Base-by-base conservation (phyloP, 2,329 filamentous ascomycete species). In the Dactylellina cionopaga region DNA sequence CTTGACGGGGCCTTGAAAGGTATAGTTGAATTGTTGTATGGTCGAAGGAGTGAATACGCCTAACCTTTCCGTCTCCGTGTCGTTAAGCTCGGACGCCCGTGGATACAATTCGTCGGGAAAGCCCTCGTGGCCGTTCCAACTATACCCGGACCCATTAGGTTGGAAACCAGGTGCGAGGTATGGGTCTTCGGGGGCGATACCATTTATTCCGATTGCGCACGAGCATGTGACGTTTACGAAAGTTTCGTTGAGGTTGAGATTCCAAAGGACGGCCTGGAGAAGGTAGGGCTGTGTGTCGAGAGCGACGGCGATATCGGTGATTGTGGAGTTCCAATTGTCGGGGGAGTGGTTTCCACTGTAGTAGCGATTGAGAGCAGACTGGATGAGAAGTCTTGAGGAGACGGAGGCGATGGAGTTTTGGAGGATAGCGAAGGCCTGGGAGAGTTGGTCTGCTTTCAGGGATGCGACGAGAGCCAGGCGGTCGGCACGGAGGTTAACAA, bases 381-480 rank as follows among this genome's bases (percentile, higher is more conserved):
- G 88, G 15, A 90, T 80, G 19, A 89, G 78, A 17, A 89, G 79
- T 70, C 88, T 83, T 0, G 91, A 92, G 5, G 89, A 84, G 44
- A 95, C 89, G 60, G 90, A 89, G 62, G 85, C 84, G 78, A 89
- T 90, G 69, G 88, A 89, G 29, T 90, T 90, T 81, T 92, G 87
- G 75, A 96, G 87, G 55, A 96, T 85, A 55, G 91, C 84, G 62
- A 97, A 85, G 78, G 92, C 90, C 56, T 91, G 89, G 4, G 90
- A 84, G 74, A 97, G 85, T 78, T 94, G 90, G 27, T 90, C 88
- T 17, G 92, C 90, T 80, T 96, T 96, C 78, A 96, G 87, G 1
- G 90, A 92, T 5, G 93, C 93, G 0, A 92, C 92, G 74, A 96
- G 84, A 24, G 88, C 83, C 49, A 97, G 86, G 55, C 89, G 86